Base-by-base conservation (phyloP, 371 early-diverging fungal species). In the Saksenaea vasiformis region DNA sequence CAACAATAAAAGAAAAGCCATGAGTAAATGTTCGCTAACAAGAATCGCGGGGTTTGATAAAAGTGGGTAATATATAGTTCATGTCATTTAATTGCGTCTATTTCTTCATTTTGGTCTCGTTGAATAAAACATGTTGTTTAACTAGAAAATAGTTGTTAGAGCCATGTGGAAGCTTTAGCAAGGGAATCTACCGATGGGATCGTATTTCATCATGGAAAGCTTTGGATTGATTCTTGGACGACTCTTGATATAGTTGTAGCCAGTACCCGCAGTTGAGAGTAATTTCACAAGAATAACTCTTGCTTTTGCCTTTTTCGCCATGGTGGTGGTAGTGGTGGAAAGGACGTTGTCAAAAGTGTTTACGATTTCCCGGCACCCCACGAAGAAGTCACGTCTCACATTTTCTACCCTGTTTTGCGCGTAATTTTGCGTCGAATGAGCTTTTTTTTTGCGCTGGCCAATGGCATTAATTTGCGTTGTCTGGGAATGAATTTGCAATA, bases 231-330 rank as follows among this genome's bases (percentile, higher is more conserved):
- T 83, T 72, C 93, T 83, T 57, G 92, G 92, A 39, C 94, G 85
- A 58, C 82, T 80, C 68, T 88, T 90, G 24, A 90, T 86, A 68
- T 93, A 92, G 64, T 91, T 92, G 77, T 78, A 93, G 24, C 94
- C 94, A 5, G 94, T 93, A 56, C 90, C 88, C 37, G 93, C 94
- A 17, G 90, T 81, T 43, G 91, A 91, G 67, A 92, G 76, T 69
- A 93, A 70, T 71, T 89, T 89, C 47, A 93, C 93, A 61, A 93
- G 81, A 59, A 92, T 88, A 54, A 85, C 88, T 76, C 93, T 87
- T 76, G 94, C 89, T 78, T 91, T 93, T 64, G 92, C 87, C 76
- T 92, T 93, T 71, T 91, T 91, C 36, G 91, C 91, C 93, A 93
- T 81, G 31, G 31, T 31, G 31, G 31, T 31, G 31, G 31, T 31